These are phyloP conservation scores for Stentor coeruleus DNA, from an alignment of 73 alveolate genomes.

Conservation along the genomic window DNA sequence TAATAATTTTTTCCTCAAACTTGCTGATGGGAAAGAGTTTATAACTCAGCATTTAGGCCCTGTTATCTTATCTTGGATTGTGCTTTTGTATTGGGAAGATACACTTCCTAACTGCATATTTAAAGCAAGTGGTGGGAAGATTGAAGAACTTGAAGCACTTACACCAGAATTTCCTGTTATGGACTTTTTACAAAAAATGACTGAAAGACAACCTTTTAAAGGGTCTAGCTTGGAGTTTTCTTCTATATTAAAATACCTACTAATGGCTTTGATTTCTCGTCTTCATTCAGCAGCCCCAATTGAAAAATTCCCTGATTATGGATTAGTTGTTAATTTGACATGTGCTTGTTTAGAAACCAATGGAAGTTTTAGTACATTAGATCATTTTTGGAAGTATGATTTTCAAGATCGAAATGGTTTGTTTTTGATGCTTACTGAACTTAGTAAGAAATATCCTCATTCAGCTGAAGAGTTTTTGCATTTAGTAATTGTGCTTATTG, in stretches of 20 bases:
- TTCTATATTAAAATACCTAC: not conserved
- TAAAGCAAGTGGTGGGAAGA: not conserved
- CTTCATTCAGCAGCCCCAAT: not conserved
- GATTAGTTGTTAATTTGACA: not conserved
- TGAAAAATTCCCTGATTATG: not conserved
- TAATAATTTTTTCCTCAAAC: not conserved
- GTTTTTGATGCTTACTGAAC: not conserved
- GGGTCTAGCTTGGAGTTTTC: not conserved
- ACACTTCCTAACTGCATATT: not conserved
- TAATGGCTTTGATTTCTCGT: not conserved
- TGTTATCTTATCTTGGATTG: conserved; percentile 4
- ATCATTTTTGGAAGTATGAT: not conserved
- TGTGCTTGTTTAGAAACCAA: conserved; percentile 1
- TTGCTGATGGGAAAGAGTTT: not conserved
- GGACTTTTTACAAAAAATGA: not conserved
- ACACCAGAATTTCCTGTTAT: not conserved
- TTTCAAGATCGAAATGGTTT: conserved; percentile 8
- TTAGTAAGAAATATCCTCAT: not conserved
- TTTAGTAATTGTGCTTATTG: not conserved
- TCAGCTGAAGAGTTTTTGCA: conserved; percentile 2
- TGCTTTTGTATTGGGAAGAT: not conserved
- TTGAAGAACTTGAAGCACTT: not conserved
- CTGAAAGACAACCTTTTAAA: not conserved
- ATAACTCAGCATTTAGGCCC: not conserved
- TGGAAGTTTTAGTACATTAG: not conserved